A percentile compares a stretch with the other conserved stretches of the same genome.
phyloP scores from a whole-genome alignment of 805 yeast species.

The Torulaspora microellipsoides region DNA sequence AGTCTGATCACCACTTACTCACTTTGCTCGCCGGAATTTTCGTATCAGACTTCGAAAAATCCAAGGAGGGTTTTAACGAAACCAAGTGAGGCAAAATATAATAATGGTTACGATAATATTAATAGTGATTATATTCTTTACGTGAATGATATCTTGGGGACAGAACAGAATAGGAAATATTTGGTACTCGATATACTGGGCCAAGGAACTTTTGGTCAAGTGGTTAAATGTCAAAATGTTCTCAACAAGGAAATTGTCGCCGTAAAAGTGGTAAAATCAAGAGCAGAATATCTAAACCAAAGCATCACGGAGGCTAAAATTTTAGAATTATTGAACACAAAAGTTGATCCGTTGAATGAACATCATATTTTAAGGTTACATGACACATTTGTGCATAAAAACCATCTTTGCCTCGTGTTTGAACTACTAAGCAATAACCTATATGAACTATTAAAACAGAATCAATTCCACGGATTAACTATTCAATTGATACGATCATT shows the following conservation, averaged over 20 bases:
- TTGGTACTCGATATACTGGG: constrained; percentile 88
- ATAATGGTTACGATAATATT: constrained; percentile 83
- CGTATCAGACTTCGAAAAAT: constrained; percentile 76
- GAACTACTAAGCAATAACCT: constrained; percentile 84
- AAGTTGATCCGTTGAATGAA: constrained; percentile 62
- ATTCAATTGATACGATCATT: constrained; percentile 74
- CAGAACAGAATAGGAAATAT: constrained; percentile 64
- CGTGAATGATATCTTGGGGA: constrained; percentile 89
- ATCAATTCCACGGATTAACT: constrained; percentile 85
- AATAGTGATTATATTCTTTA: constrained; percentile 88
- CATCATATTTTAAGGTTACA: constrained; percentile 72
- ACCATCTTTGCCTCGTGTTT: constrained; percentile 88
- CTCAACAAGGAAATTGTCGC: constrained; percentile 84
- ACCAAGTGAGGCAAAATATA: constrained; percentile 76
- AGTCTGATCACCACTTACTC: constrained; percentile 75
- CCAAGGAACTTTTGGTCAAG: constrained; percentile 98
- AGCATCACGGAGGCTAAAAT: constrained; percentile 85
- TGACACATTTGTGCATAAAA: constrained; percentile 88
- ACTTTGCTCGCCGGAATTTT: constrained; percentile 79
- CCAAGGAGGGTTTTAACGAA: constrained; percentile 91
- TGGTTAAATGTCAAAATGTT: constrained; percentile 78
- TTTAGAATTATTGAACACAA: constrained; percentile 72
- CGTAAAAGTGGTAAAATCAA: constrained; percentile 88
- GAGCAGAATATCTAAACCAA: constrained; percentile 87
- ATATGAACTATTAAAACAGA: constrained; percentile 87